Base-by-base conservation (phyloP, 441 rosid species). In the Mallotus repandus region DNA sequence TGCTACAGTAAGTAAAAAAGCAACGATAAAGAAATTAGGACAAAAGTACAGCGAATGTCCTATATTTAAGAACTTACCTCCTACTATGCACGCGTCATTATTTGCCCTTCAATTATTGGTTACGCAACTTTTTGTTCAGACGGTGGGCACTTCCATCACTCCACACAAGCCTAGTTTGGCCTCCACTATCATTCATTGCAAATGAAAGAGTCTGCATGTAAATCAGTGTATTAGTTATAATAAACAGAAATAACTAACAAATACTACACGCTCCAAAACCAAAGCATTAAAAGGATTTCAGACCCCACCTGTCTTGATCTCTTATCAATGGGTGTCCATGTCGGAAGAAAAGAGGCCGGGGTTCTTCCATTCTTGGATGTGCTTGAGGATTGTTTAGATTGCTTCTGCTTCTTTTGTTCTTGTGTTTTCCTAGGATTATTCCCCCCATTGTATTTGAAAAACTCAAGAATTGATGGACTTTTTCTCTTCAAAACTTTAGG, bases 121-220 rank as follows among this genome's bases (percentile, higher is more conserved):
- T 76, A 67, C 75, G 77, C 15, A 71, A 68, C 69, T 50, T 84
- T 80, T 84, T 85, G 71, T 79, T 81, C 48, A 50, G 70, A 65
- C 63, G 76, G 58, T 79, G 75, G 45, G 79, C 82, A 60, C 69
- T 68, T 83, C 83, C 82, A n/a, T 88, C 85, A 52, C 83, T 86
- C 98, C 98, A 94, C 59, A 96, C 88, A 59, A 96, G 89, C 86
- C 84, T 89, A 38, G 97, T 87, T 82, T 89, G 98, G 76, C 84
- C 78, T 77, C 91, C 94, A 75, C 73, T 80, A 76, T 82, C 91
- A 70, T 76, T 84, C 72, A 45, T 81, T 63, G 84, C 82, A 74
- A 76, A 94, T 73, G 95, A 84, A 63, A 94, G 84, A 71, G 86
- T 83, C 94, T 96, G 88, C 75, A 89, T 53, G 54, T 57, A 70